Percentiles rank a stretch among this genome's conserved stretches.
Evolutionary conservation across 208 protist genomes (phyloP).

Genomic region (Wallacemonas sp.): DNA sequence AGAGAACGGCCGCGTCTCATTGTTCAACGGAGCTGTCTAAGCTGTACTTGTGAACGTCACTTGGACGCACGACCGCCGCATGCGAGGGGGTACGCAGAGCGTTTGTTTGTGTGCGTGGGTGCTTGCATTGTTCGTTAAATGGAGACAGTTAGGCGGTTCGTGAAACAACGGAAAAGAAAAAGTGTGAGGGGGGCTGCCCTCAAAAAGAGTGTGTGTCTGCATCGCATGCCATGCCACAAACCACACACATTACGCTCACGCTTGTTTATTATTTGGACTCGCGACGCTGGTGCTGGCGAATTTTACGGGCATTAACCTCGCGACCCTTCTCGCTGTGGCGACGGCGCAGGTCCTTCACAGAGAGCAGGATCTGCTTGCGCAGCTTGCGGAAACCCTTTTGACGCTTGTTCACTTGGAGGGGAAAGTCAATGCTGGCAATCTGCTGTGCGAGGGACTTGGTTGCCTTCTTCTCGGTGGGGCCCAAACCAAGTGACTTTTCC

Average conservation of each 20-base stretch:
- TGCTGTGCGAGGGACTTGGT: slow-evolving; percentile 72
- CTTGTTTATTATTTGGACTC: background rate
- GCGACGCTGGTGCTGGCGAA: slow-evolving; percentile 13
- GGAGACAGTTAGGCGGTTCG: background rate
- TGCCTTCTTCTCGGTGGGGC: slow-evolving; percentile 26
- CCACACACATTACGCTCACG: too few species aligned
- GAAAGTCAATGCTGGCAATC: slow-evolving; percentile 77
- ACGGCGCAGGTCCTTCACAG: slow-evolving; percentile 67
- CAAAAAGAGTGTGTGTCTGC: too few species aligned
- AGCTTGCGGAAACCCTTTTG: slow-evolving; percentile 75
- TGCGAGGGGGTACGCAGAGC: too few species aligned
- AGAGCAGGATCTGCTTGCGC: slow-evolving; percentile 72
- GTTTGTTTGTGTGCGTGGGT: background rate
- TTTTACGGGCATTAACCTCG: slow-evolving; percentile 8
- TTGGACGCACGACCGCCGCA: too few species aligned
- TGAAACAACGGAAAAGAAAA: background rate
- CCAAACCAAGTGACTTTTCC: slow-evolving; percentile 70
- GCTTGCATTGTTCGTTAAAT: background rate
- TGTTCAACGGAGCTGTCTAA: too few species aligned
- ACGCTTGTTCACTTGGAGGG: slow-evolving; percentile 74
- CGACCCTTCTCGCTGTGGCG: slow-evolving; percentile 46
- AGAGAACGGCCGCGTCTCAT: too few species aligned
- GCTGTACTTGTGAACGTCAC: too few species aligned
- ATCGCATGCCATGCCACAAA: too few species aligned
- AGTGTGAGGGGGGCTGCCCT: too few species aligned